Base-by-base conservation (phyloP, 1,139 yeast genomes). In the Candida dubliniensis region DNA sequence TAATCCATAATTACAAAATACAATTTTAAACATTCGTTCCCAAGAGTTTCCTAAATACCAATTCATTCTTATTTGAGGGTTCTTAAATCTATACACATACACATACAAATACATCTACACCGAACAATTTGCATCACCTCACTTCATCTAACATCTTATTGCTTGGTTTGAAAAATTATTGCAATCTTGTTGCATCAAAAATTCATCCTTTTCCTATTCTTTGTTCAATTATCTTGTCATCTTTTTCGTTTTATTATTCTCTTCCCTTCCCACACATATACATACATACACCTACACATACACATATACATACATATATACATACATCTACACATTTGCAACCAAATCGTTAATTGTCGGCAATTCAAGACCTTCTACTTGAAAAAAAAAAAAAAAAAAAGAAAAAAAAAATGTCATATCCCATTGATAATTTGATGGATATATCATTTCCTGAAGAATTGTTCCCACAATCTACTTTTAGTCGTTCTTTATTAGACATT, bases 401-500 rank as follows among this genome's bases (percentile, higher is more conserved):
- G n/a, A n/a, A n/a, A n/a, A n/a, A n/a, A 4, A 10, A 27, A n/a
- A 36, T 41, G 36, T 44, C 42, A 27, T 43, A 41, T 37, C 47
- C 42, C 23, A 36, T 42, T 30, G 48, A 41, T 29, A 38, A 25
- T 34, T 37, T 44, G 18, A 38, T 46, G 27, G 45, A 48, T 15
- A 31, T 41, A 24, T 27, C 47, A 26, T 44, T 47, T 11, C 41
- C 41, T n/a, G 51, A 48, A 13, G 51, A 47, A 24, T 36, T 47
- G 29, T 30, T 46, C 29, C 44, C 41, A 32, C 34, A 37, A 33
- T 34, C 39, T 14, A 26, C 15, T 9, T 30, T 31, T 27, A 30
- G 31, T 32, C 41, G 41, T 24, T 27, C 24, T 7, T 18, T 40
- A 12, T 24, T 40, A 30, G 42, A 34, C 12, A 31, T 24, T 18